Evolutionary conservation across 2,329 filamentous ascomycete species (phyloP), one percentile per base, ranked within the genome.

Genomic region (Colletotrichum cordylinicola): DNA sequence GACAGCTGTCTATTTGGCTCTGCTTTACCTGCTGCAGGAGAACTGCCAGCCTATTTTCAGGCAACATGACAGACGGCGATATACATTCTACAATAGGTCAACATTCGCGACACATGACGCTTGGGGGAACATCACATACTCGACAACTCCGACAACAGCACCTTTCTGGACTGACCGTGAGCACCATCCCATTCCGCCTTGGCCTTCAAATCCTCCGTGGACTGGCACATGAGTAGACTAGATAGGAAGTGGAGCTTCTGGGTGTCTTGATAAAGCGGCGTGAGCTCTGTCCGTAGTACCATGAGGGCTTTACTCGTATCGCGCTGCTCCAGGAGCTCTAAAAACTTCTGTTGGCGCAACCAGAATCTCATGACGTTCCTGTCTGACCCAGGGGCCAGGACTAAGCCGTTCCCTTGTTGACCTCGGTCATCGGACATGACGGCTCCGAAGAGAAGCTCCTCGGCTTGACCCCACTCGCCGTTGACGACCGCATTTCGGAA

Each of bases 41-140:
- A 39, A 93, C 90, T 2, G 95, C 95, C 60, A 99, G 88, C 8
- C 97, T 93, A 83, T 97, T 95, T 81, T 98, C 95, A 2, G 97
- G 97, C 70, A 99, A 94, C 96, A 99, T 98, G 60, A 98, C 95
- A 6, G 96, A 97, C 0, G 97, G 96, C 2, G 97, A 98, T 83
- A 99, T 98, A 72, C 92, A 98, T 87, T 90, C 94, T 96, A 79
- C 68, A 18, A 64, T 37, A 58, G 52, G 72, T 86, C 70, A 83
- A 75, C 69, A 67, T 24, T 66, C 15, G 39, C 8, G 21, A 27
- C 43, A 8, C 31, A 24, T 33, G 31, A 27, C 55, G 18, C n/a
- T 58, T 4, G 67, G 16, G 67, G 8, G 16, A 24, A 24, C 58
- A 85, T 15, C 10, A 62, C 91, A 85, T 87, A 97, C 94, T 95